These are phyloP conservation scores for Calonectria pteridis DNA, from an alignment of 2,329 filamentous ascomycete genomes.

Conservation along the genomic window DNA sequence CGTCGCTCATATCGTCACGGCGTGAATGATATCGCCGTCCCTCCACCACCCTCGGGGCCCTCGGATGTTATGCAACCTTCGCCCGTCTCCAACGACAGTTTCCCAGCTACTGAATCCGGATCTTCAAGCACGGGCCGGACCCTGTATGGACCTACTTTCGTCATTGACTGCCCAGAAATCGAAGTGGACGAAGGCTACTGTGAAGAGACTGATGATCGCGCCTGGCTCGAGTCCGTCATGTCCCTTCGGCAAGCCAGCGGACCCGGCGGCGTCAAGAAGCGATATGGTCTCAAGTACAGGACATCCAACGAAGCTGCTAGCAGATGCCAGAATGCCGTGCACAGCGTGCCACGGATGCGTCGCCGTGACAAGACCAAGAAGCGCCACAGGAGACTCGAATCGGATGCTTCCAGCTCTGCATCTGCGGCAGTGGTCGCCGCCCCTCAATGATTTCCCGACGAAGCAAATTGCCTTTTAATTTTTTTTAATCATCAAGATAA, in stretches of 20 bases:
- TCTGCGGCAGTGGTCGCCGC: conserved; percentile 9
- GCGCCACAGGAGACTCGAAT: conserved; percentile 25
- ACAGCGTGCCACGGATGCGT: conserved; percentile 42
- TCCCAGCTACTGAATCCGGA: conserved; percentile 8
- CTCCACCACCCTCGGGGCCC: background rate
- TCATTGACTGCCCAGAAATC: conserved; percentile 18
- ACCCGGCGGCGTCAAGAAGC: conserved; percentile 34
- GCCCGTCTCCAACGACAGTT: conserved; percentile 17
- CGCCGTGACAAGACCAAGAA: conserved; percentile 44
- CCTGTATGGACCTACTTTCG: conserved; percentile 12
- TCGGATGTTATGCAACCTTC: background rate
- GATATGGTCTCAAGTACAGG: conserved; percentile 40
- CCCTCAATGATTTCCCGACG: background rate
- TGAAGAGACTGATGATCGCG: conserved; percentile 42
- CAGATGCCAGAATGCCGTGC: conserved; percentile 39
- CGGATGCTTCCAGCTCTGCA: conserved; percentile 17
- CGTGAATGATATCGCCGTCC: background rate
- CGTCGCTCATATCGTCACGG: background rate
- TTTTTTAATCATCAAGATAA: background rate
- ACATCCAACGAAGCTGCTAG: conserved; percentile 42
- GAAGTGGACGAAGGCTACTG: conserved; percentile 48
- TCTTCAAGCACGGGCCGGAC: background rate
- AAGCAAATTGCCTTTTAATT: conserved; percentile 13
- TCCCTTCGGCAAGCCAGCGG: conserved; percentile 20
- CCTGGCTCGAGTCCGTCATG: conserved; percentile 40